Evolutionary conservation across 192 early-diverging fungal genomes (phyloP), one percentile per base, ranked within the genome.

Genomic region (Podila epicladia): DNA sequence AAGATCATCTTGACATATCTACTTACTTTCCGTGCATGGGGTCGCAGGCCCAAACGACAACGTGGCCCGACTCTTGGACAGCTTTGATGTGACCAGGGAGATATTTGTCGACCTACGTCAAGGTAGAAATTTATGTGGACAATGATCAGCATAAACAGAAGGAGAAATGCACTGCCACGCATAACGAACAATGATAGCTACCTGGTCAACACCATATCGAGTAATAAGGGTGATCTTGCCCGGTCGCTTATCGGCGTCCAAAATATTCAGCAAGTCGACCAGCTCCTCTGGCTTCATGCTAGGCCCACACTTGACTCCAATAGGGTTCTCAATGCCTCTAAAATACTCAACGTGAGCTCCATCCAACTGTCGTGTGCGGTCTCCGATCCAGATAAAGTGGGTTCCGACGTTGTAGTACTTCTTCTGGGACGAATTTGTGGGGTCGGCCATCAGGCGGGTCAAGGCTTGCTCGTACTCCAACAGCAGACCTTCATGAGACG

Each of bases 301-400:
- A 8, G 98, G 97, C 0, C 97, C 97, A 33, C 96, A 95, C 78
- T 99, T 99, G 76, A 99, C 91, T 53, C 98, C 98, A 61, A 99
- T 93, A 6, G 98, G 98, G 85, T 99, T 99, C 62, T 89, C 89
- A 60, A 99, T 92, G n/a, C 98, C 98, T 65, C 95, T 87, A 87
- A 99, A 97, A 85, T 97, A 99, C 73, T 99, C 97, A 4, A 99
- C 91, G 69, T 99, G 98, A 0, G 93, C 98, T 31, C 96, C 97
- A 76, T 97, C 91, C 2, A 97, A 85, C 75, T 98, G 96, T 31
- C 98, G 90, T 4, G 98, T 99, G 50, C 98, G 92, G 86, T 99
- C 98, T 31, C 98, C 98, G 70, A 98, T 96, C 98, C 98, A 99
- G 75, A 99, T 88, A 79, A 97, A 98, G 85, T 99, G 98, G 4